phyloP scores from a whole-genome alignment of 164 flowering plant species.

The grape (Vitis vinifera) region DNA sequence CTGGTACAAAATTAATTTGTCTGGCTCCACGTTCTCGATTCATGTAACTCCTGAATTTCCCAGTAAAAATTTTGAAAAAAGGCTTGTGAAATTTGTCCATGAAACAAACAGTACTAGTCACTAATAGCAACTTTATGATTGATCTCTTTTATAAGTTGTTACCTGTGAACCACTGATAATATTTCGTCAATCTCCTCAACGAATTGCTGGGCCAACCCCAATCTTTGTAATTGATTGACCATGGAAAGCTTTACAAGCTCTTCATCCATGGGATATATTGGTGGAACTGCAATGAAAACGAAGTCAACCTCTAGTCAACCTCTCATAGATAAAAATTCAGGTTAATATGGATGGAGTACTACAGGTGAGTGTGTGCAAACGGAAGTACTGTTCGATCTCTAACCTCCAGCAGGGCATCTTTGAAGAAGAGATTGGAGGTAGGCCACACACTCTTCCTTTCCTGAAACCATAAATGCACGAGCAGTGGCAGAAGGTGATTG shows the following conservation, averaged over 20 bases:
- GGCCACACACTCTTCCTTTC: slow-evolving; percentile 20
- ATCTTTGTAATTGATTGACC: slow-evolving; percentile 28
- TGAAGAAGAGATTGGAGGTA: slow-evolving; percentile 33
- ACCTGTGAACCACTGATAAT: slow-evolving; percentile 29
- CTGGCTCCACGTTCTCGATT: slow-evolving; percentile 1
- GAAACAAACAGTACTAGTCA: too few relatives aligned
- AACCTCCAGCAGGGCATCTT: slow-evolving; percentile 35
- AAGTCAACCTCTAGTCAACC: too few relatives aligned
- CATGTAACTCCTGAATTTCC: slow-evolving; percentile 23
- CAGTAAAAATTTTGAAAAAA: neutral
- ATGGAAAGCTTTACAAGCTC: slow-evolving; percentile 24
- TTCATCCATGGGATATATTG: slow-evolving; percentile 20
- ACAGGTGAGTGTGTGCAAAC: too few relatives aligned
- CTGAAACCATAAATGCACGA: slow-evolving; percentile 31
- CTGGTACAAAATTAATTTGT: neutral
- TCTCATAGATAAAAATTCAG: too few relatives aligned
- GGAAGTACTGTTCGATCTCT: neutral
- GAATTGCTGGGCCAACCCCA: slow-evolving; percentile 22
- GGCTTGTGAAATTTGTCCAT: neutral
- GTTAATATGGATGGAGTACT: too few relatives aligned
- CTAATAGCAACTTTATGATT: neutral
- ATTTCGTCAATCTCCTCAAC: slow-evolving; percentile 14
- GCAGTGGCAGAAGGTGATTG: slow-evolving; percentile 52
- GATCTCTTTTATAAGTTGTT: neutral
- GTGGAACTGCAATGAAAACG: slow-evolving; percentile 25